phyloP scores from a whole-genome alignment of 169 alveolate genomes.

The Pseudocohnilembus persalinus region DNA sequence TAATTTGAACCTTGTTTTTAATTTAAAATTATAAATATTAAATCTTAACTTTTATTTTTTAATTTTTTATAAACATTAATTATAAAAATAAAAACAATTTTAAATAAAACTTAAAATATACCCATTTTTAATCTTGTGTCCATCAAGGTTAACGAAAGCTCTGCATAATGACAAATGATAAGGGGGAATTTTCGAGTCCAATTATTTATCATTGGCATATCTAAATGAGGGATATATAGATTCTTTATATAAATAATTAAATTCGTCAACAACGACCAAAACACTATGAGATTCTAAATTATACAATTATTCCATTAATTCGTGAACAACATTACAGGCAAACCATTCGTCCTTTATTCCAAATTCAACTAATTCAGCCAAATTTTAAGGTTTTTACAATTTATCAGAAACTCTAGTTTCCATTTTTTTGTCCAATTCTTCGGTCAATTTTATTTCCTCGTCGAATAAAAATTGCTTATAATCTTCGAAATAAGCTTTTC shows the following conservation, averaged over 20 bases:
- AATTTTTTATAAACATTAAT: too few species aligned
- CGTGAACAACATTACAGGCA: conserved; percentile 62
- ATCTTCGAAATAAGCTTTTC: conserved; percentile 55
- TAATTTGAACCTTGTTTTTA: too few species aligned
- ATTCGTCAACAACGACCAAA: conserved; percentile 59
- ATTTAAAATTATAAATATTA: too few species aligned
- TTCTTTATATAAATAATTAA: conserved; percentile 57
- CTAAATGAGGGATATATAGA: conserved; percentile 57
- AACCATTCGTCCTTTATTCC: conserved; percentile 56
- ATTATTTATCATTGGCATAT: conserved; percentile 49
- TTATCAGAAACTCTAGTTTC: conserved; percentile 43
- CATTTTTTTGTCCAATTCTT: conserved; percentile 40
- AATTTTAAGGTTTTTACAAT: conserved; percentile 49
- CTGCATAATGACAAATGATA: conserved; percentile 66
- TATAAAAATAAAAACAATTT: too few species aligned
- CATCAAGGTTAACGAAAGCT: conserved; percentile 69
- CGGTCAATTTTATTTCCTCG: conserved; percentile 46
- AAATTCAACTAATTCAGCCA: conserved; percentile 56
- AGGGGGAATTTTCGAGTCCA: conserved; percentile 59
- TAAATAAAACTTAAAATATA: too few species aligned
- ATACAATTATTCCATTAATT: conserved; percentile 58
- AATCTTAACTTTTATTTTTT: too few species aligned
- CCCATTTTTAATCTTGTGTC: conserved; percentile 70
- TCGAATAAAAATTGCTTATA: conserved; percentile 52
- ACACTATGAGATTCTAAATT: conserved; percentile 42